These are phyloP conservation scores for Pseudonitzschia delicatissima DNA, from an alignment of 108 stramenopile species.

Conservation along the genomic window DNA sequence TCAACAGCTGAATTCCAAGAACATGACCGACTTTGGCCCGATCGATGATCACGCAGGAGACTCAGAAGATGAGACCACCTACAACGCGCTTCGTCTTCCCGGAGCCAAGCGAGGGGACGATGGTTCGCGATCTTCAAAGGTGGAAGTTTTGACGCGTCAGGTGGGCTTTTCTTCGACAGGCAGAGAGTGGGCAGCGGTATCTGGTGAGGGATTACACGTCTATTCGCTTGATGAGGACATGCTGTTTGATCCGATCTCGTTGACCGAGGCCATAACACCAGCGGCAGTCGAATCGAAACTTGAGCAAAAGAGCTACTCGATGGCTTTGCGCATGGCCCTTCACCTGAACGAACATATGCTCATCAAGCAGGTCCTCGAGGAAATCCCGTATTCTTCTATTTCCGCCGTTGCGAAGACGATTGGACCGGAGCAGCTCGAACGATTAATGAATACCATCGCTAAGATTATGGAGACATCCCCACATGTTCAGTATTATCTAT, in stretches of 20 bases:
- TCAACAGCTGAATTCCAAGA: constrained; percentile 75
- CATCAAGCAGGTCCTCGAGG: constrained; percentile 72
- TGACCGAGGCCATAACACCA: constrained; percentile 85
- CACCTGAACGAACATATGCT: constrained; percentile 83
- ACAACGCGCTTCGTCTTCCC: constrained; percentile 60
- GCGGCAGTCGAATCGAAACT: constrained; percentile 70
- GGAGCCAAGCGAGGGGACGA: constrained; percentile 87
- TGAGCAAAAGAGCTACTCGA: constrained; percentile 52
- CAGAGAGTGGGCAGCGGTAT: constrained; percentile 86
- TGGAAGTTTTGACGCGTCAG: constrained; percentile 81
- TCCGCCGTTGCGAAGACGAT: constrained; percentile 67
- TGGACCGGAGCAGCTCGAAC: constrained; percentile 67
- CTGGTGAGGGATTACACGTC: constrained; percentile 86
- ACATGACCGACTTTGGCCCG: constrained; percentile 75
- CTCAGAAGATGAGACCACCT: constrained; percentile 68
- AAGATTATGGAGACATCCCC: constrained; percentile 80
- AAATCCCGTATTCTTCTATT: constrained; percentile 77
- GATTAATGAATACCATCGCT: constrained; percentile 71
- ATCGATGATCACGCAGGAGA: constrained; percentile 72
- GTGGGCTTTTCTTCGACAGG: constrained; percentile 87
- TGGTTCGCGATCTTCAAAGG: constrained; percentile 79
- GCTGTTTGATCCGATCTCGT: constrained; percentile 89
- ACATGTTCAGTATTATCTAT: constrained; percentile 85
- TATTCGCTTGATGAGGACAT: constrained; percentile 91
- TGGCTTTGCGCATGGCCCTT: constrained; percentile 78